These are phyloP conservation scores for Tetracladium maxilliforme DNA, from an alignment of 2,329 filamentous ascomycete genomes.

Conservation along the genomic window DNA sequence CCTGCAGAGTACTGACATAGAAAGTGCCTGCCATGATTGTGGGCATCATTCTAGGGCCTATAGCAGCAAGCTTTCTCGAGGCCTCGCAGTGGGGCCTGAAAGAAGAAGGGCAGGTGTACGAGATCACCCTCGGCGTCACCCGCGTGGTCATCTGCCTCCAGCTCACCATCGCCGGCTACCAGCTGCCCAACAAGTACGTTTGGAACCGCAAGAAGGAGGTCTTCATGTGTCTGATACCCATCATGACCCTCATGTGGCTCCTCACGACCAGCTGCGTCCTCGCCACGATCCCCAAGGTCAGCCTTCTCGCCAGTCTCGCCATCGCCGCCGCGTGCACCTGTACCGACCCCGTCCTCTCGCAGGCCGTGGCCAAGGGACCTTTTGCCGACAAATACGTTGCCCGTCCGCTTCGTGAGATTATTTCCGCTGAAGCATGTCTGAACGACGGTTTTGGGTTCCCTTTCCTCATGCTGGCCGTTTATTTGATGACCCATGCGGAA, in stretches of 20 bases:
- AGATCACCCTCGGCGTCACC: no score
- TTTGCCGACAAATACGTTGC: slow-evolving; percentile 88
- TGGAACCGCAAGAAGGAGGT: slow-evolving; percentile 66
- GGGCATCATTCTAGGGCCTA: slow-evolving; percentile 37
- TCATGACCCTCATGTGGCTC: slow-evolving; percentile 82
- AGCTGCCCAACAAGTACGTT: slow-evolving; percentile 74
- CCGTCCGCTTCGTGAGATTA: slow-evolving; percentile 64
- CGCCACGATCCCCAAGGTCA: slow-evolving; percentile 56
- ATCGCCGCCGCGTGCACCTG: slow-evolving; percentile 82
- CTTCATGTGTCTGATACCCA: slow-evolving; percentile 60
- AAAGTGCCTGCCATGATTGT: slow-evolving; percentile 38
- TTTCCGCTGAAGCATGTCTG: no score
- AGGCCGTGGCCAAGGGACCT: slow-evolving; percentile 83
- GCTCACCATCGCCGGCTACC: no score
- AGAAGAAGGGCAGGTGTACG: no score
- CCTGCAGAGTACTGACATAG: neutral
- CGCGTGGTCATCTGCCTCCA: no score
- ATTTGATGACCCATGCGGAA: no score
- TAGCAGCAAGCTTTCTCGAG: slow-evolving; percentile 36
- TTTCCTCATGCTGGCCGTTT: no score
- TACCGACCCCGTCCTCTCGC: slow-evolving; percentile 77
- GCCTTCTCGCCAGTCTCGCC: slow-evolving; percentile 64
- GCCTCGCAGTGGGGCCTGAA: slow-evolving; percentile 10
- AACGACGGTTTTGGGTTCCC: no score
- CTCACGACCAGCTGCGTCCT: slow-evolving; percentile 66